Evolutionary conservation across 306 rosid genomes (phyloP), one percentile per base, ranked within the genome.

Genomic region (Astragalus glycyphyllos): DNA sequence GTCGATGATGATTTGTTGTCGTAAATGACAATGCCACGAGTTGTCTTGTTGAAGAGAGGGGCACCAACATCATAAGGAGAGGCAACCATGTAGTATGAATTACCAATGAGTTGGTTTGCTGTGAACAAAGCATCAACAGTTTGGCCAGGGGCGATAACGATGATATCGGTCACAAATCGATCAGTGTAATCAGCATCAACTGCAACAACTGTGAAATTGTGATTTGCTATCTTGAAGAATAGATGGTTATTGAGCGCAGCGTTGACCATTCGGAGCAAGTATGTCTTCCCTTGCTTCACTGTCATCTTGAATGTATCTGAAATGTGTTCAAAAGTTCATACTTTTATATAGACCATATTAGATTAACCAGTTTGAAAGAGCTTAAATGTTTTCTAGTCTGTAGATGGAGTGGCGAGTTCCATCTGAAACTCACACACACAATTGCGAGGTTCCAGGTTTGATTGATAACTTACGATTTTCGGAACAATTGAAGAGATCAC

Each of bases 81-180:
- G 6, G 89, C 95, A 0, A 79, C 95, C 87, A 88, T 84, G 82
- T 84, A 86, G 47, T 88, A 88, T 0, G 86, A 78, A 4, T 26
- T 26, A 26, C 87, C 84, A 0, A 11, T 16, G 4, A 77, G 32
- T 35, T 84, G 91, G 64, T 88, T 44, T 1, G 86, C 73, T 0
- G 42, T 78, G 53, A 88, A 12, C n/a, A 88, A 84, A 3, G 73
- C 89, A 26, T 88, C 91, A 11, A 31, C 56, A 10, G 82, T 86
- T 16, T 86, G 91, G 17, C 95, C 89, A 0, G 89, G 91, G 3
- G 84, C 77, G 0, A 73, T 2, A 8, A 82, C 81, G 8, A 88
- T 17, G 2, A 84, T 40, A 4, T 88, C 83, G 0, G 89, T 88
- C 51, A 38, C 5, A 10, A 71, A 82, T 2, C 60, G 82, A 0